Evolutionary conservation across 441 rosid species (phyloP).

Genomic region (Mallotus repandus): DNA sequence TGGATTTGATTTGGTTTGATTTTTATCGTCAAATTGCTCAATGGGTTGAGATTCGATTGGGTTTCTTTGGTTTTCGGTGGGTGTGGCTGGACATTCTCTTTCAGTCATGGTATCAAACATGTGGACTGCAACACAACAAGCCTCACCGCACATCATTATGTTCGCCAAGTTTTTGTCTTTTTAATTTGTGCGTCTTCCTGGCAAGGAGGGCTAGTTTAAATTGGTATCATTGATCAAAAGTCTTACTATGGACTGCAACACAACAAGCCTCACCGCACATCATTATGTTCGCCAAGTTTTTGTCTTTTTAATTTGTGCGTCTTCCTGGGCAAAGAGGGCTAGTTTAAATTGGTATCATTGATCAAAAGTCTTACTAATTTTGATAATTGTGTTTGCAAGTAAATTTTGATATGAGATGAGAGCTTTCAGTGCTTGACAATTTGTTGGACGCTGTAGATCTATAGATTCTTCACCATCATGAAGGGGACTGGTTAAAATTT

Average conservation of each 20-base stretch:
- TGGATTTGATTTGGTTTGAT: neutral
- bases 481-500: neutral
- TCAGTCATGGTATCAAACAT: slow-evolving; percentile 9
- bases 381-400: too few species aligned
- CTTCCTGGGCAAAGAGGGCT: too few species aligned
- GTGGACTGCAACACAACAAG: neutral
- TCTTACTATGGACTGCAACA: neutral
- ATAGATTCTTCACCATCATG: neutral
- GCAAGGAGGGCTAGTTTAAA: too few species aligned
- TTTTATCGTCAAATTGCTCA: neutral
- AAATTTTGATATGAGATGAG: neutral
- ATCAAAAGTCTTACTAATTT: too few species aligned
- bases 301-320: too few species aligned
- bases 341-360: too few species aligned
- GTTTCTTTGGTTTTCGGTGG: neutral
- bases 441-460: neutral
- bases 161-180: too few species aligned
- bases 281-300: too few species aligned
- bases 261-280: neutral
- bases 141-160: neutral
- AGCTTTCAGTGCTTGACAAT: neutral
- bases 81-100: too few species aligned
- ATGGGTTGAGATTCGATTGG: neutral
- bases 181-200: too few species aligned
- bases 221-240: too few species aligned